phyloP scores from a whole-genome alignment of 2,329 filamentous ascomycete genomes.

The Pseudogymnoascus sp. region DNA sequence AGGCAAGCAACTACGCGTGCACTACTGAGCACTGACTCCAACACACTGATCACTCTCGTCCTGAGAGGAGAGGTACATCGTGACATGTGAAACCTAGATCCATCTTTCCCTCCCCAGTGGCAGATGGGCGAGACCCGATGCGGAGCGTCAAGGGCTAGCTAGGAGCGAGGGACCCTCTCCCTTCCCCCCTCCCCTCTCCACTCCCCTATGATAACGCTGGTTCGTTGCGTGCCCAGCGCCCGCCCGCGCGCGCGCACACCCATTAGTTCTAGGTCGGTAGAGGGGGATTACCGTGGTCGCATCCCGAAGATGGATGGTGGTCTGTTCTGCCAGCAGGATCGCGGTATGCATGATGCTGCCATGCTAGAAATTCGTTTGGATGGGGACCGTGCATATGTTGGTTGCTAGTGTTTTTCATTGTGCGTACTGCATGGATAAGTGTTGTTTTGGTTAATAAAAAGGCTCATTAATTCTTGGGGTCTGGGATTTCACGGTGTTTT shows the following conservation, averaged over 20 bases:
- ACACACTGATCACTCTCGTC: background rate
- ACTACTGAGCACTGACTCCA: constrained; percentile 1
- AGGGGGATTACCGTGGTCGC: background rate
- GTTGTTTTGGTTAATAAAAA: background rate
- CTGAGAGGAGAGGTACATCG: background rate
- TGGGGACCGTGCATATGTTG: background rate
- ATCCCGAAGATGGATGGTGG: background rate
- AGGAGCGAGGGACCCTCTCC: background rate
- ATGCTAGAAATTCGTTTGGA: background rate
- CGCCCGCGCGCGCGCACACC: no score
- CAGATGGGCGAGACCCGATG: background rate
- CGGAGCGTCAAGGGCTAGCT: background rate
- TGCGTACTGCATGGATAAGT: background rate
- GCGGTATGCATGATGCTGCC: background rate
- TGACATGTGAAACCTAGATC: constrained; percentile 6
- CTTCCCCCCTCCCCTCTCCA: background rate
- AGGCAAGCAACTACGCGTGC: background rate
- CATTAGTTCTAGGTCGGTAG: no score
- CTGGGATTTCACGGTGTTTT: background rate
- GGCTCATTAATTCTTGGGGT: background rate
- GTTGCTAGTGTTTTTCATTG: background rate
- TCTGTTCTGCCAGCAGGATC: background rate
- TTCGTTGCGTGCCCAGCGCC: background rate
- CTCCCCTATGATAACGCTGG: constrained; percentile 2
- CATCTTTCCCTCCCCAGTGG: background rate